These are phyloP conservation scores for Cutaneotrichosporon sp. DNA, from an alignment of 1,284 basidiomycete genomes.

Conservation along the genomic window DNA sequence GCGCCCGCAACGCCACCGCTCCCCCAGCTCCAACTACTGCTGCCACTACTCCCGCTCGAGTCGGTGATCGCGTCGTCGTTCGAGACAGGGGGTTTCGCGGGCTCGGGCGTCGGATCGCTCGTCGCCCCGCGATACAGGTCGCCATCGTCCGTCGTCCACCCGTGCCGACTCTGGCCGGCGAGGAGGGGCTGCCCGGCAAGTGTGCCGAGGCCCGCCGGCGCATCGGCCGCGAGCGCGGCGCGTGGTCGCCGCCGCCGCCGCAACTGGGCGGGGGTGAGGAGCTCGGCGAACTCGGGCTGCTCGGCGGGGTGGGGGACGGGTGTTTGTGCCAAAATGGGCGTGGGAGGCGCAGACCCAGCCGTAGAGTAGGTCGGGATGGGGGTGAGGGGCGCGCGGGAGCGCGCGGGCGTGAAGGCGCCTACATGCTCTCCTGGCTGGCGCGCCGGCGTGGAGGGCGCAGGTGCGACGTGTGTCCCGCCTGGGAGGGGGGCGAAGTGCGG, in stretches of 20 bases:
- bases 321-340: conserved; percentile 18
- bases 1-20: conserved; percentile 41
- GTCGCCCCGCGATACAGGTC: conserved; percentile 49
- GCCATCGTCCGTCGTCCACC: conserved; percentile 45
- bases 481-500: background rate
- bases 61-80: conserved; percentile 43
- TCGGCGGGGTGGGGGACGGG: conserved; percentile 14
- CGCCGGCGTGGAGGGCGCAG: background rate
- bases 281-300: conserved; percentile 46
- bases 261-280: conserved; percentile 42
- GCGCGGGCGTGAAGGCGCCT: background rate
- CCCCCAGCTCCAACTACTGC: conserved; percentile 36
- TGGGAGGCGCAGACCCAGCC: conserved; percentile 4
- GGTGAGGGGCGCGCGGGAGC: background rate
- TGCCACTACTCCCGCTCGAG: conserved; percentile 33
- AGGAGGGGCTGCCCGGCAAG: conserved; percentile 15
- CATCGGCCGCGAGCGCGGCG: background rate
- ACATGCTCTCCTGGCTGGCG: background rate
- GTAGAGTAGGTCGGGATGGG: background rate
- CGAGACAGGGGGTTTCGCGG: conserved; percentile 6
- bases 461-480: background rate
- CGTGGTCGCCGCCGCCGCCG: conserved; percentile 24
- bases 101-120: conserved; percentile 32
- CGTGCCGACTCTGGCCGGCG: conserved; percentile 37
- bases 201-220: conserved; percentile 6